These are phyloP conservation scores for Sisymbrium altissimum DNA, from an alignment of 345 rosid species.

Conservation along the genomic window DNA sequence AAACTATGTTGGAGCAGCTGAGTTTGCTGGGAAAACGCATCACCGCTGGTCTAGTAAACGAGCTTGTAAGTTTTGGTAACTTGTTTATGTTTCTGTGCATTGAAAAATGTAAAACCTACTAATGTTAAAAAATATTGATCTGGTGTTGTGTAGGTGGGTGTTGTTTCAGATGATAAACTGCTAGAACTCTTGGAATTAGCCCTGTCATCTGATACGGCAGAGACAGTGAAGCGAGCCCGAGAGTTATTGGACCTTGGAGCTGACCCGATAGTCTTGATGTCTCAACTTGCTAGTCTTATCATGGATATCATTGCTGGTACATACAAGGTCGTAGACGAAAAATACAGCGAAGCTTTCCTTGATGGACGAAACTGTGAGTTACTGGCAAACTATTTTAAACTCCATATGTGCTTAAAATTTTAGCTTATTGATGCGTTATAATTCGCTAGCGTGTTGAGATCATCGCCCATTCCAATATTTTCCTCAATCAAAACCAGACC, in stretches of 20 bases:
- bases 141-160: conserved; percentile 63
- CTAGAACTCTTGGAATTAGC: conserved; percentile 93
- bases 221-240: conserved; percentile 91
- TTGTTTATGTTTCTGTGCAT: not conserved
- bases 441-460: not conserved
- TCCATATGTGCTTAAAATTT: not conserved
- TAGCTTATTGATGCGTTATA: not conserved
- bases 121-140: not conserved
- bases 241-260: conserved; percentile 92
- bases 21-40: conserved; percentile 91
- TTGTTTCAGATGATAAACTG: conserved; percentile 89
- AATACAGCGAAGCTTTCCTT: conserved; percentile 47
- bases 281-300: conserved; percentile 94
- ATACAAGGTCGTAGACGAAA: conserved; percentile 48
- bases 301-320: conserved; percentile 98
- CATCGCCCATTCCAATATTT: not conserved
- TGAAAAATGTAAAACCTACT: not conserved
- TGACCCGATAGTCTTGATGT: conserved; percentile 92
- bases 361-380: conserved; percentile 78
- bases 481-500: not conserved
- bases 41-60: conserved; percentile 78
- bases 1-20: conserved; percentile 95
- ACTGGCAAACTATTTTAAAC: conserved; percentile 3
- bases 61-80: conserved; percentile 68
- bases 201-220: conserved; percentile 91